Conservation (phyloP, 768 basidiomycete species). For the Mycena chlorophos region DNA sequence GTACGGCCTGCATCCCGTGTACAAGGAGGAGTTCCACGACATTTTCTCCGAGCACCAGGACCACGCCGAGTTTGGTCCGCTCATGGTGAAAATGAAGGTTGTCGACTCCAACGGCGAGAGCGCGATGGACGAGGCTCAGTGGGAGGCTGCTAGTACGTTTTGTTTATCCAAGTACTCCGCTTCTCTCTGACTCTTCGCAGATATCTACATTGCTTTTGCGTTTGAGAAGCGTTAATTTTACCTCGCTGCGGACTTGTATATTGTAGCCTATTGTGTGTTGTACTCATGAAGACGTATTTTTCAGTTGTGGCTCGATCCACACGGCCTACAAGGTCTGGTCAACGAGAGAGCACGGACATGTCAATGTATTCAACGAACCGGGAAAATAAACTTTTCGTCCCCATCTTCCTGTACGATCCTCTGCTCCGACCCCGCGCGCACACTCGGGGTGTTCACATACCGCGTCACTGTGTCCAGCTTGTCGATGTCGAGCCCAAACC, state of each 20-base stretch:
- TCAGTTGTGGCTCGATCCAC: background rate
- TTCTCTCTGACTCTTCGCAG: conserved; percentile 45
- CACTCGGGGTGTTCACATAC: conserved; percentile 66
- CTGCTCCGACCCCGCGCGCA: conserved; percentile 46
- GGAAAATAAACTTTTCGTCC: conserved; percentile 50
- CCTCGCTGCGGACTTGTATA: conserved; percentile 3
- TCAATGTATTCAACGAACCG: conserved; percentile 52
- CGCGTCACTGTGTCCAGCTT: conserved; percentile 53
- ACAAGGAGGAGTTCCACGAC: conserved; percentile 88
- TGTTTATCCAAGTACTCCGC: background rate
- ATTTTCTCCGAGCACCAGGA: conserved; percentile 82
- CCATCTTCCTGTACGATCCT: conserved; percentile 49
- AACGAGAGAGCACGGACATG: background rate
- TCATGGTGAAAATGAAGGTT: conserved; percentile 90
- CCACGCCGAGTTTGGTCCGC: conserved; percentile 75
- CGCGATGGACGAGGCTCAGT: conserved; percentile 92
- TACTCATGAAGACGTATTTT: background rate
- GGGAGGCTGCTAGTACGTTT: conserved; percentile 96
- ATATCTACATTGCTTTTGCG: conserved; percentile 92
- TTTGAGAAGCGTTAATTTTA: conserved; percentile 63
- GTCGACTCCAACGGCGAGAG: conserved; percentile 84
- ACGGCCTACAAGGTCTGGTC: background rate
- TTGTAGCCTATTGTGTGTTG: conserved; percentile 7
- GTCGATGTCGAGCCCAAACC: conserved; percentile 54
- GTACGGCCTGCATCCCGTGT: conserved; percentile 71